These are phyloP conservation scores for Spizellomyces punctatus DNA, from an alignment of 192 early-diverging fungal species.

Conservation along the genomic window DNA sequence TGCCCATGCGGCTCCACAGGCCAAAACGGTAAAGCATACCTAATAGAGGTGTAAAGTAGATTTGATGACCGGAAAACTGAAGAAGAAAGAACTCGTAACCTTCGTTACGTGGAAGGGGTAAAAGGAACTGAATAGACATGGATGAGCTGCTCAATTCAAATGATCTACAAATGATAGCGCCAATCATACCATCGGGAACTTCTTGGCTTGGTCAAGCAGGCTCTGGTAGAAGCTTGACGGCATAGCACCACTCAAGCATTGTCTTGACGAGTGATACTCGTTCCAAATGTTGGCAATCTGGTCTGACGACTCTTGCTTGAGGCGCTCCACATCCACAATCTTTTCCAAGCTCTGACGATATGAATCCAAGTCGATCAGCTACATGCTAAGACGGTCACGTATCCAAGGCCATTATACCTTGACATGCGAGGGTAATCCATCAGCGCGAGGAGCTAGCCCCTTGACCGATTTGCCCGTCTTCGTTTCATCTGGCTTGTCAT, in stretches of 20 bases:
- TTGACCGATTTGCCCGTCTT: background rate
- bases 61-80: constrained; percentile 84
- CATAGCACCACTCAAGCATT: constrained; percentile 68
- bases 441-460: background rate
- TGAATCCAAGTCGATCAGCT: background rate
- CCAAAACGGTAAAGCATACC: background rate
- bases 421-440: constrained; percentile 33
- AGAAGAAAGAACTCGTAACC: constrained; percentile 87
- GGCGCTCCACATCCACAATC: constrained; percentile 42
- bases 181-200: constrained; percentile 58
- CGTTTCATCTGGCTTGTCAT: background rate
- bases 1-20: too few species aligned
- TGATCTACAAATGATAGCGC: background rate
- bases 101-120: constrained; percentile 77
- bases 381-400: background rate
- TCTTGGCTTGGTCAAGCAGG: constrained; percentile 52
- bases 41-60: constrained; percentile 75
- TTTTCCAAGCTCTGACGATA: constrained; percentile 33
- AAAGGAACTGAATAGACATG: constrained; percentile 65
- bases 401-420: constrained; percentile 23
- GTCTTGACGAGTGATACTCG: constrained; percentile 63
- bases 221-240: constrained; percentile 60
- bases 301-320: constrained; percentile 29
- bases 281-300: constrained; percentile 72
- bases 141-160: background rate